Base-by-base conservation (phyloP, 495 filamentous ascomycete species). In the Haplographium delicatum region DNA sequence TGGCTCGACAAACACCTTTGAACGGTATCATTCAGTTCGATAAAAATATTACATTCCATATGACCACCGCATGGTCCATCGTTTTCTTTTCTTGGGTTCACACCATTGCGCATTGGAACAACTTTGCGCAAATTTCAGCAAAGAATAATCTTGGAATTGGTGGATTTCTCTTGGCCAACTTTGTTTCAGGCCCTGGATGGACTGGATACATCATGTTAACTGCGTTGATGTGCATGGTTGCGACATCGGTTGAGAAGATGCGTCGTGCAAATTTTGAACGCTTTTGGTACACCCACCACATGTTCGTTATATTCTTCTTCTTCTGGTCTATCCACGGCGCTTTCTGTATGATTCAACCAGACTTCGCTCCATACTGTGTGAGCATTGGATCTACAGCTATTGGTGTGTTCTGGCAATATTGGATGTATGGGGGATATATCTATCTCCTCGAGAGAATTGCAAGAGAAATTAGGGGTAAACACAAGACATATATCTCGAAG, bases 21-120 rank as follows among this genome's bases (percentile, higher is more conserved):
- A 85, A 86, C 61, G 83, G 84, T 50, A 84, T 89, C 60, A 81
- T 90, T 44, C 85, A 85, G 55, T 86, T 89, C 68, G 82, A 87
- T 65, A 88, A 87, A 68, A 88, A 87, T 64, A 88, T 88, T 58
- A 84, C 83, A 28, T 88, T 89, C 69, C 86, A 89, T 66, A 86
- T 85, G 66, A 79, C 85, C 44, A 82, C 83, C 25, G 86, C 82
- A 3, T 89, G 85, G 83, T 85, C 84, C 18, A 86, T 91, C 62
- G 74, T 88, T 48, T 84, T 88, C 69, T 91, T 85, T 64, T 85
- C 84, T 16, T 87, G 80, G 79, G 76, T 89, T 1, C 86, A 90
- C 64, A 88, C 85, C 15, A 80, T 87, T 54, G 82, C 84, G 42
- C 86, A 89, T 65, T 88, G 83, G 81, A 83, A 86, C 71, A 88